Evolutionary conservation across 257 asterid genomes (phyloP).

Genomic region (Paraleonurus japonicus): DNA sequence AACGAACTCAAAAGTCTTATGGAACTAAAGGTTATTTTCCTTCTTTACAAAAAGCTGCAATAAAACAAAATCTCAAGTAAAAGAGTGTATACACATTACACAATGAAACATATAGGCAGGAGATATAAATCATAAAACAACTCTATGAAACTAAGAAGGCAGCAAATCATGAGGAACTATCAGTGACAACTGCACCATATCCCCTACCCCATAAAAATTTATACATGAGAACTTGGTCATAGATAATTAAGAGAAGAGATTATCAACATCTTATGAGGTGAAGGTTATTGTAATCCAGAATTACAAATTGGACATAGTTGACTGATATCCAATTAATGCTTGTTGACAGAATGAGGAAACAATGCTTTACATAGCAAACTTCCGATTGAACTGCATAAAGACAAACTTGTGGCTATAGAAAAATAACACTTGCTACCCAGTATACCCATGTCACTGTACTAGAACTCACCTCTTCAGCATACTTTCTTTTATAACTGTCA

Average conservation of each 20-base stretch:
- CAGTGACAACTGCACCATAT: slow-evolving; percentile 12
- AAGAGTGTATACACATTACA: not conserved
- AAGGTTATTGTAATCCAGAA: not conserved
- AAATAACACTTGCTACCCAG: not conserved
- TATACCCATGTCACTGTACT: not conserved
- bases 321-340: not conserved
- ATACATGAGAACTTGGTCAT: not conserved
- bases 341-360: slow-evolving; percentile 17
- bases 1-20: slow-evolving; percentile 7
- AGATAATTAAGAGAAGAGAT: not conserved
- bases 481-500: slow-evolving; percentile 70
- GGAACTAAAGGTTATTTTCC: not conserved
- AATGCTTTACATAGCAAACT: slow-evolving; percentile 1
- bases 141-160: not conserved
- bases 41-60: not conserved
- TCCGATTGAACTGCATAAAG: slow-evolving; percentile 1
- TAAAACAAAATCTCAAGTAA: slow-evolving; percentile 19
- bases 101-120: slow-evolving; percentile 11
- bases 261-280: slow-evolving; percentile 5
- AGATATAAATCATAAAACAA: slow-evolving; percentile 13
- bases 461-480: slow-evolving; percentile 82
- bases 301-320: slow-evolving; percentile 12
- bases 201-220: not conserved
- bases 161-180: slow-evolving; percentile 3
- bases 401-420: not conserved